Base-by-base conservation (phyloP, 768 basidiomycete species). In the Suillus clintonianus region DNA sequence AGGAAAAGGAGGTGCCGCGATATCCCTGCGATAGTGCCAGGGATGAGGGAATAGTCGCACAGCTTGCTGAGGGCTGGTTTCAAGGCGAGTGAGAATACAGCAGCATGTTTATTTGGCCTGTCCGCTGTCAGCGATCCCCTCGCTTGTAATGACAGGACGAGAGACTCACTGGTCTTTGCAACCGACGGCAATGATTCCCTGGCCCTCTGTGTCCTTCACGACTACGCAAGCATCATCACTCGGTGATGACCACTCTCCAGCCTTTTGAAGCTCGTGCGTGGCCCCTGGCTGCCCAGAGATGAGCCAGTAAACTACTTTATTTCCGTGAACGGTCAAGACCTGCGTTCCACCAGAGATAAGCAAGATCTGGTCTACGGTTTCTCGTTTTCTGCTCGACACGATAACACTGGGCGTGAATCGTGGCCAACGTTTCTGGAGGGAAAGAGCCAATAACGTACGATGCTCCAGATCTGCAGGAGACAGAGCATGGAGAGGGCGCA, bases 391-490 rank as follows among this genome's bases (percentile, higher is more conserved):
- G 50, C 19, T 65, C 32, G 66, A 67, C 13, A 64, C 60, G 13
- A 74, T 54, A 37, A 62, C 56, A 2, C 48, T 57, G 0, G 74
- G 59, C 34, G 65, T 63, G 41, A 72, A 34, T 0, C 65, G 65
- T 13, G 73, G 66, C 73, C 73, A 74, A 17, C 53, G 41, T 4
- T 32, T 60, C n/a, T 72, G 60, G 11, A 74, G 74, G 50, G 63
- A 36, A 24, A 76, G 69, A 11, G 74, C 73, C 17, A 72, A 61
- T 22, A 72, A n/a, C 1, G 73, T 74, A 8, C 74, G 74, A n/a
- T 37, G 65, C 41, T 76, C 73, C 11, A 74, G 72, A 8, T 74
- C 70, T 5, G 60, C 37, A 9, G 69, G 65, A 6, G 67, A 63
- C 43, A 74, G 70, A 24, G 61, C 10, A 37, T 62, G 60, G 22